These are phyloP conservation scores for Stagonosporopsis cucurbitacearum DNA, from an alignment of 2,329 filamentous ascomycete genomes.

Conservation along the genomic window DNA sequence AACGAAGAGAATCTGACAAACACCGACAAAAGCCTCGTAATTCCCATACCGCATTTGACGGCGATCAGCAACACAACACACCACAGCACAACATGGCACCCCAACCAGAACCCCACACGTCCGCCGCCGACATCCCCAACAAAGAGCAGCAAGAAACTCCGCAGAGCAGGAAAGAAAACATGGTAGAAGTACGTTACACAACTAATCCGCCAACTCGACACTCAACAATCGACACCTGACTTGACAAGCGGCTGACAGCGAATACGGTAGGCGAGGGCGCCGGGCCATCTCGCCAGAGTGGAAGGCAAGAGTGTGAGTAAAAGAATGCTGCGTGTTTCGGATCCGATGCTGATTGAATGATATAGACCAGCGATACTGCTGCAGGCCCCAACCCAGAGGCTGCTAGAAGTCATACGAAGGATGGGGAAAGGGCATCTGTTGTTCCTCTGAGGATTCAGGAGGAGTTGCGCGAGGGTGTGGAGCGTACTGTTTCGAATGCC, in stretches of 20 bases:
- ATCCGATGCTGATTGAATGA: background rate
- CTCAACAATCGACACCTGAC: background rate
- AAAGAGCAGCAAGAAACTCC: constrained; percentile 50
- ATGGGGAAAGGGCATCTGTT: constrained; percentile 45
- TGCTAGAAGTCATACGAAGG: constrained; percentile 48
- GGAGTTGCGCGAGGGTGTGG: constrained; percentile 52
- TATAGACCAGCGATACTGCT: constrained; percentile 45
- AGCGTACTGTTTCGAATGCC: constrained; percentile 51
- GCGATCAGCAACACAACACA: background rate
- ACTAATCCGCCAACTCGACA: rapidly evolving
- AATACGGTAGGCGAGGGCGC: constrained; percentile 8
- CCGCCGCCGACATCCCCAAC: constrained; percentile 49
- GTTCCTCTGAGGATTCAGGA: constrained; percentile 54
- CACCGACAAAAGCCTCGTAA: background rate
- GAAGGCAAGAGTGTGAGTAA: constrained; percentile 10
- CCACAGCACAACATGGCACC: constrained; percentile 28
- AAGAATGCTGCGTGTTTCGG: background rate
- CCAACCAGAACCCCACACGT: constrained; percentile 51
- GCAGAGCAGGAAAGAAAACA: constrained; percentile 46
- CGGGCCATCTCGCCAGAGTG: constrained; percentile 7
- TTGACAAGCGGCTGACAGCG: too few relatives aligned
- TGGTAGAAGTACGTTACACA: constrained; percentile 14
- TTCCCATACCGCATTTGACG: background rate
- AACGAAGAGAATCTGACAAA: background rate
- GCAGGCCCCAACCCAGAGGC: constrained; percentile 37